Base-by-base conservation (phyloP, 1,284 basidiomycete genomes). In the Ganoderma meredithae region DNA sequence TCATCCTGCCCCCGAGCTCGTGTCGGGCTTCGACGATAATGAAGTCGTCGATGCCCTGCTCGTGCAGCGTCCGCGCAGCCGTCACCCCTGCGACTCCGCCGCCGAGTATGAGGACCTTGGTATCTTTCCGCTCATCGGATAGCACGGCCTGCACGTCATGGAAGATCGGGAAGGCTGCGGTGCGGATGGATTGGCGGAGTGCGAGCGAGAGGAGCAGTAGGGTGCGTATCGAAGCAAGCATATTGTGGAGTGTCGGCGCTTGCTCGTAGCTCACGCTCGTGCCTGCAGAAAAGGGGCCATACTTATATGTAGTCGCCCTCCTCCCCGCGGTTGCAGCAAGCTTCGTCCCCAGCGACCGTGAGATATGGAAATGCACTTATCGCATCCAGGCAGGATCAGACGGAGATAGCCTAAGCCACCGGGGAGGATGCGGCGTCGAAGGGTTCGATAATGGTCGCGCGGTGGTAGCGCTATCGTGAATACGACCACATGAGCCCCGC, bases 71-170 rank as follows among this genome's bases (percentile, higher is more conserved):
- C 19, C 86, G 86, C 1, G 91, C 90, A 22, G 89, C 88, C 40
- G 88, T 87, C 53, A 92, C 81, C 10, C 91, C 91, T 1, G 91
- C 78, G 53, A 92, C 85, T 4, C 91, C 90, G 49, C 88, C 90
- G 3, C 91, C 91, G 17, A 88, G 81, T 63, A 88, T 85, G 65
- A 88, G 82, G 22, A 87, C 83, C 6, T 75, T 80, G 1, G 78
- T 75, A 53, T 80, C 72, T 44, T 73, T 75, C 12, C 13, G 67
- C 17, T 25, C 25, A n/a, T 49, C 13, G 12, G 60, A 60, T 13
- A 72, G 67, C 0, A 64, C 52, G 0, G 27, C 33, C 43, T 72
- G 71, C 5, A 40, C 60, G 5, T 31, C 55, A n/a, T 61, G 41
- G 17, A 41, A 44, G 41, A 58, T 19, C 8, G 65, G 65, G 6